Percentiles rank a stretch among this genome's conserved stretches.
phyloP scores from a whole-genome alignment of 2,329 filamentous ascomycete genomes.

The Sporothrix pseudoabietina region DNA sequence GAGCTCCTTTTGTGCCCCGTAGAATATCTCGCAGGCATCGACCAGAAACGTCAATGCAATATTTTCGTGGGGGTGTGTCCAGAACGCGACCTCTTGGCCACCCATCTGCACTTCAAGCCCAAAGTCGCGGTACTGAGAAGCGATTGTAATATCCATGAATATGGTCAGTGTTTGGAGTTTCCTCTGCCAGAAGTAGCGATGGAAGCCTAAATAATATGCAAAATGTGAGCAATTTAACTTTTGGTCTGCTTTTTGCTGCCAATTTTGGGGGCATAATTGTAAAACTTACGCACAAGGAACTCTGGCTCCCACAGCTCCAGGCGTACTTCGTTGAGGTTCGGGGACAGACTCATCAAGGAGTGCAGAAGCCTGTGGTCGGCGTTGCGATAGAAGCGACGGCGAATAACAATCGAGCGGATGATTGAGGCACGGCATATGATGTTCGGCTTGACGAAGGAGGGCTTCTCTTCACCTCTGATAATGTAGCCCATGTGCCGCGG shows the following conservation, averaged over 20 bases:
- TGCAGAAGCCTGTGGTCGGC: neutral
- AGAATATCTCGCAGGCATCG: neutral
- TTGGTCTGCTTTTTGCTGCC: neutral
- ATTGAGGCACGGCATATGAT: neutral
- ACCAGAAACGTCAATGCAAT: neutral
- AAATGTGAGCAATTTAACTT: neutral
- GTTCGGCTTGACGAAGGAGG: neutral
- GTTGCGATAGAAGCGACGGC: neutral
- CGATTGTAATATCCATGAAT: neutral
- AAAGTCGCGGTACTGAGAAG: neutral
- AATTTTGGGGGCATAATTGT: neutral
- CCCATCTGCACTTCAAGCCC: neutral
- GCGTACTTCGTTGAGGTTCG: neutral
- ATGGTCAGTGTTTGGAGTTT: neutral
- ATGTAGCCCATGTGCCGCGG: neutral
- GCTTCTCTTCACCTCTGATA: neutral
- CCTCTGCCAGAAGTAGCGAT: neutral
- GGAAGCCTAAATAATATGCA: neutral
- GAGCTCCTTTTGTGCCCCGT: neutral
- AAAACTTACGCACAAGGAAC: neutral
- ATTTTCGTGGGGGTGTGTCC: neutral
- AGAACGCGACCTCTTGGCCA: neutral
- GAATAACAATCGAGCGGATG: neutral
- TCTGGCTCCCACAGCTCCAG: neutral
- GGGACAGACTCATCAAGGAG: neutral